Conservation (phyloP, 179 eudicot genomes). For the Pouteria campechiana region DNA sequence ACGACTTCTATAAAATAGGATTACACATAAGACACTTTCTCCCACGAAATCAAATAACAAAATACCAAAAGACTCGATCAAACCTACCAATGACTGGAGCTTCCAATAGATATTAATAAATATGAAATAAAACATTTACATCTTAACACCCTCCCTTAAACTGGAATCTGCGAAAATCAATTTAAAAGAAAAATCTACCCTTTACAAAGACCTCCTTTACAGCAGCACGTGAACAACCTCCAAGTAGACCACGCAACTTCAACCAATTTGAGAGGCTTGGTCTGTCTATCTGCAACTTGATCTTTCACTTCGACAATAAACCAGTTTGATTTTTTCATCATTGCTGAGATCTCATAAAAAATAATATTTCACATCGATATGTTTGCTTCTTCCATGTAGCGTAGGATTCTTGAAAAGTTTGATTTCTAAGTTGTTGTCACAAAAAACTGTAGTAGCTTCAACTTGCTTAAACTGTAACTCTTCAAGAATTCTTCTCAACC, state of each 20-base stretch:
- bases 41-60: no score
- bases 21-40: no score
- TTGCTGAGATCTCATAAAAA: not conserved
- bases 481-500: constrained; percentile 1
- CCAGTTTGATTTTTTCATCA: not conserved
- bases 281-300: no score
- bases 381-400: no score
- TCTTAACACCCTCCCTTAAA: not conserved
- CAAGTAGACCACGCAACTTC: not conserved
- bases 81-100: no score
- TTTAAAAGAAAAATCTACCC: not conserved
- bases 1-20: no score
- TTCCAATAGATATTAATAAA: no score
- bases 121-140: no score
- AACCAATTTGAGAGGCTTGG: no score
- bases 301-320: not conserved
- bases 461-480: not conserved
- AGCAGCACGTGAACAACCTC: not conserved
- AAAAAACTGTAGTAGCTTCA: not conserved
- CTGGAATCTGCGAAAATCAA: not conserved
- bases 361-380: not conserved
- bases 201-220: not conserved
- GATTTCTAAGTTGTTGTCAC: not conserved
- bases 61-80: no score
- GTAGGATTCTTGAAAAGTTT: not conserved